Percentiles rank a stretch among this genome's conserved stretches.
Evolutionary conservation across 2,329 filamentous ascomycete species (phyloP).

Genomic region (Xylaria sp.): DNA sequence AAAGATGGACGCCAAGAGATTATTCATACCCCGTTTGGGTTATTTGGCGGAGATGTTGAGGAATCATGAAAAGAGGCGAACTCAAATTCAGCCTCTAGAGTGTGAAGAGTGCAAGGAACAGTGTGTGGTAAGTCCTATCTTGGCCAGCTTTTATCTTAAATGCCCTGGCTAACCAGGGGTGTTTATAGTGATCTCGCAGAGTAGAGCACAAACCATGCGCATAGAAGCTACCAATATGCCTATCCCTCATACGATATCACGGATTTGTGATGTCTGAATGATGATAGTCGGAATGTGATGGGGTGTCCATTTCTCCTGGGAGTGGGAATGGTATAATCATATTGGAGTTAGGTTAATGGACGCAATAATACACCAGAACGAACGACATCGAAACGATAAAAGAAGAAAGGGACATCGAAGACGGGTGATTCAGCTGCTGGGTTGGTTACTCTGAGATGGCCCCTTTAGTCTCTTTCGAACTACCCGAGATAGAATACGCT

Average conservation of each 20-base stretch:
- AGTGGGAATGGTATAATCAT: no score
- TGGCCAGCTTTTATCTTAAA: no score
- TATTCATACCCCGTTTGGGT: background rate
- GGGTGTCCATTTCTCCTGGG: no score
- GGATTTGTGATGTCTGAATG: no score
- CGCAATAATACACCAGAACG: background rate
- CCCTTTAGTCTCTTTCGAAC: background rate
- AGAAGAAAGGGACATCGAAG: background rate
- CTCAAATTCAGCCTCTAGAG: background rate
- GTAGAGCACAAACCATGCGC: no score
- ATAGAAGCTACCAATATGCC: no score
- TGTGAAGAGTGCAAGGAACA: background rate
- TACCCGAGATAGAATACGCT: background rate
- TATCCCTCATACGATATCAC: no score
- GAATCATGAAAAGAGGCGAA: no score
- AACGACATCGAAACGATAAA: background rate
- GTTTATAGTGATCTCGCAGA: background rate
- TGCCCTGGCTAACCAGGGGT: background rate
- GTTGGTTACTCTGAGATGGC: constrained; percentile 3
- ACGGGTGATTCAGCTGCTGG: background rate
- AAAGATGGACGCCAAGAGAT: background rate
- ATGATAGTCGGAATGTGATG: no score
- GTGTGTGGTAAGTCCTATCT: background rate
- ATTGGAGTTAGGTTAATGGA: background rate
- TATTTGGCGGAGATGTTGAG: background rate